Evolutionary conservation across 1,139 yeast species (phyloP), one percentile per base, ranked within the genome.

Genomic region (Kodamaea ohmeri): DNA sequence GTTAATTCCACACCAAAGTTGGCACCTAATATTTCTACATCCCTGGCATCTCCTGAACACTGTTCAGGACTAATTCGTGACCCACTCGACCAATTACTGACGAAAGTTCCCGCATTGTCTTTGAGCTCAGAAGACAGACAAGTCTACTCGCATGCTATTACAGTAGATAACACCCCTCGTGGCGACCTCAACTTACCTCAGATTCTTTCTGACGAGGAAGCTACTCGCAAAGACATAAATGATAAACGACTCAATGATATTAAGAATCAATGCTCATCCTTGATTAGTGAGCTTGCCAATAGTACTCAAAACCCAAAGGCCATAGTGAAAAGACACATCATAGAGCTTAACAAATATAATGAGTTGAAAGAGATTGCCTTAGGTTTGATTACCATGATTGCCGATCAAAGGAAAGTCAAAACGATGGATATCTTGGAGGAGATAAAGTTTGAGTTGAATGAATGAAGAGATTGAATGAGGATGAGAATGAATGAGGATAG

Each of bases 341-440:
- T 56, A 37, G 66, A 65, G 45, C 53, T 75, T 35, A 64, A 68
- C 39, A 55, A 61, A 42, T 76, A 76, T 52, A 69, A 75, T 46
- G 80, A 74, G 40, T 54, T 75, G 36, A 68, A 70, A 44, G 80
- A 74, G 48, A 63, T 71, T 13, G 79, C 80, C 1, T 53, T 74
- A 45, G 71, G 70, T 3, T 53, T 76, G 42, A 67, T 76, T 18
- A 63, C 72, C 24, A 60, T 73, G 65, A 74, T 76, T 35, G 78
- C 80, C 2, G 76, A 72, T 42, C 75, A 70, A 43, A 60, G 74
- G 38, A 58, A 67, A 34, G 56, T 70, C 15, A 57, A 68, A 37
- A 61, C 73, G 14, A 55, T 62, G 8, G 74, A 70, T 39, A 65
- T 74, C 16, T 51, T 75, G 41, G 60, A 62, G 40, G 65, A 63